A percentile compares a stretch with the other conserved stretches of the same genome.
Conservation (phyloP, 2,329 filamentous ascomycete genomes). For the Clonostachys sp. region DNA sequence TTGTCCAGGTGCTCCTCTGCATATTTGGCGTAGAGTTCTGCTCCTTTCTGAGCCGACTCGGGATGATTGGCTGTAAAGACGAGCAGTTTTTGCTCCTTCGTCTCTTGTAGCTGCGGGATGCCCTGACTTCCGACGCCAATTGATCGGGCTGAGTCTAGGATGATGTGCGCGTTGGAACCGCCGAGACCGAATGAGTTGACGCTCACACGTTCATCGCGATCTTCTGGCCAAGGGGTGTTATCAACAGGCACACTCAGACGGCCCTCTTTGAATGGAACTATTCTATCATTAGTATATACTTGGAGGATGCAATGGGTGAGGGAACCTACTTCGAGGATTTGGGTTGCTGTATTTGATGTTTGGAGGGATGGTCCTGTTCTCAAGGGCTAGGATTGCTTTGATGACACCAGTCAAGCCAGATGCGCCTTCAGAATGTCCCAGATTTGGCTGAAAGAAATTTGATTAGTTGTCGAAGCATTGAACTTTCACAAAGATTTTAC, state of each 20-base stretch:
- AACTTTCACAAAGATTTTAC: too few relatives aligned
- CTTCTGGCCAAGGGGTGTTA: constrained; percentile 19
- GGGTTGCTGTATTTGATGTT: constrained; percentile 13
- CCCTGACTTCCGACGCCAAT: too few relatives aligned
- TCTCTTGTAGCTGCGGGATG: too few relatives aligned
- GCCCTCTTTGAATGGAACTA: not conserved
- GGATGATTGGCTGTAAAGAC: too few relatives aligned
- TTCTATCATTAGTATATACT: constrained; percentile 8
- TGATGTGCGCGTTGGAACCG: constrained; percentile 28
- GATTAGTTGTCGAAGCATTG: too few relatives aligned
- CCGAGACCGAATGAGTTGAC: constrained; percentile 34
- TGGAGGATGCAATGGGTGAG: too few relatives aligned
- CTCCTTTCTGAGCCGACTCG: too few relatives aligned
- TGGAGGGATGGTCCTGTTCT: constrained; percentile 16
- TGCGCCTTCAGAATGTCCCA: constrained; percentile 26
- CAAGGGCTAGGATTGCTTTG: constrained; percentile 19
- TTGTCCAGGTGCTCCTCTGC: too few relatives aligned
- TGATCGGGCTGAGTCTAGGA: not conserved
- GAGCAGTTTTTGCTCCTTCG: too few relatives aligned
- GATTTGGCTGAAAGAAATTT: too few relatives aligned
- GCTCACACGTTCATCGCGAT: constrained; percentile 13
- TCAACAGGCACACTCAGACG: not conserved
- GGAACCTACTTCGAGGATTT: constrained; percentile 7
- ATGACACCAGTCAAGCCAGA: constrained; percentile 20
- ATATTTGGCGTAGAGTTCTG: too few relatives aligned